phyloP scores from a whole-genome alignment of 1,284 basidiomycete species.

The Naganishia sp. region DNA sequence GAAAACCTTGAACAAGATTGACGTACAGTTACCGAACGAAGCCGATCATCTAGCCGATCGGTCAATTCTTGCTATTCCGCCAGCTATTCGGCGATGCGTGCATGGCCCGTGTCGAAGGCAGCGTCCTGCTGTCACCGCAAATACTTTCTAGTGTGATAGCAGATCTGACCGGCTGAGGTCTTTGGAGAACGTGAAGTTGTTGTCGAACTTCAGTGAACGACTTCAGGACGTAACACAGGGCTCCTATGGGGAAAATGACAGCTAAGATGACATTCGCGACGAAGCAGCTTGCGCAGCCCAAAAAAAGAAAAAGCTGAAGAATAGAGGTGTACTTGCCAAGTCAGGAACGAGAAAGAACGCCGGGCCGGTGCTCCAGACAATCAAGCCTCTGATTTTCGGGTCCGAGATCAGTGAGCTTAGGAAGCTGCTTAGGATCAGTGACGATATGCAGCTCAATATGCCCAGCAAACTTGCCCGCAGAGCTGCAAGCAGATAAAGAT shows the following conservation, averaged over 20 bases:
- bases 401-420: not conserved
- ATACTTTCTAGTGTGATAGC: not conserved
- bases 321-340: no score
- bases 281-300: no score
- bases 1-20: constrained; percentile 1
- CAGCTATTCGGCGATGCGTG: not conserved
- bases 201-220: no score
- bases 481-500: not conserved
- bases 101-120: not conserved
- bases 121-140: not conserved
- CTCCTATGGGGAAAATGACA: no score
- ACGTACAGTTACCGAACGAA: not conserved
- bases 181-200: no score
- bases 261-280: no score
- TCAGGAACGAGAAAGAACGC: no score
- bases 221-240: no score
- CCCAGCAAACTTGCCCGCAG: not conserved
- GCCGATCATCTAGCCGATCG: not conserved
- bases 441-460: not conserved
- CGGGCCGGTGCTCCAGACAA: no score
- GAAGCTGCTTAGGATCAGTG: not conserved
- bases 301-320: no score
- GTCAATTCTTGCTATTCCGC: constrained; percentile 5
- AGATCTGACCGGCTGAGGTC: no score
- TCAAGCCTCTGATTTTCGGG: no score